Conservation (phyloP, 1,284 basidiomycete species). For the Pterulicium gracile region DNA sequence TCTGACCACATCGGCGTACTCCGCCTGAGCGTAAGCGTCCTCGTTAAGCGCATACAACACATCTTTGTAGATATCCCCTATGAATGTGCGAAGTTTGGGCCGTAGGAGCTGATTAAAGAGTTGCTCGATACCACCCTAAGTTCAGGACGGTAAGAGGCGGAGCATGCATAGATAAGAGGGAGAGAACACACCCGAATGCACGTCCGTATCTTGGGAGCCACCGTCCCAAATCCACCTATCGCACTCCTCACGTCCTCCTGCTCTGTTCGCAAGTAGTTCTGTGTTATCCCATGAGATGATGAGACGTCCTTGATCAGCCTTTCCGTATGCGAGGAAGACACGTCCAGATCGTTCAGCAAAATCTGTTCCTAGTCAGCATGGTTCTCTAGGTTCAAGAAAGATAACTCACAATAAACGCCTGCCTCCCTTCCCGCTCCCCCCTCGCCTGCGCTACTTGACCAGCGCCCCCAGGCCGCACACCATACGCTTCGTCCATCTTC, state of each 20-base stretch:
- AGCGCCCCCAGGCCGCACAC: conserved; percentile 15
- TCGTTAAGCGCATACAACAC: conserved; percentile 86
- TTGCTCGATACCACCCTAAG: conserved; percentile 76
- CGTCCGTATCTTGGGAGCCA: conserved; percentile 57
- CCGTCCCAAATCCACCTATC: conserved; percentile 37
- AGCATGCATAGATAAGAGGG: conserved; percentile 1
- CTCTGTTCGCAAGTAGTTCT: conserved; percentile 63
- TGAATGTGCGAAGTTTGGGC: conserved; percentile 73
- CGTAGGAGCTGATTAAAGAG: conserved; percentile 89
- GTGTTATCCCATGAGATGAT: conserved; percentile 43
- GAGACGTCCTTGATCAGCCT: conserved; percentile 64
- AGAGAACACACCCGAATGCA: conserved; percentile 56
- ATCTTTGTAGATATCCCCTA: conserved; percentile 85
- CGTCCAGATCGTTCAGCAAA: conserved; percentile 81
- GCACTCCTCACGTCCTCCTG: conserved; percentile 33
- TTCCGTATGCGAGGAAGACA: conserved; percentile 80
- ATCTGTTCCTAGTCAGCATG: conserved; percentile 43
- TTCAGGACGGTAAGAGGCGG: conserved; percentile 20
- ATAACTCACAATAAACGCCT: conserved; percentile 67
- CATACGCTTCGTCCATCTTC: conserved; percentile 83
- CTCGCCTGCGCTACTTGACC: conserved; percentile 52
- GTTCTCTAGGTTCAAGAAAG: conserved; percentile 1
- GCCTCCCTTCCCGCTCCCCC: conserved; percentile 67
- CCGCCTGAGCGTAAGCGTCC: conserved; percentile 72
- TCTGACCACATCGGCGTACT: conserved; percentile 76